phyloP scores from a whole-genome alignment of 176 grass and related monocot genomes.

The Aegilops tauschii region DNA sequence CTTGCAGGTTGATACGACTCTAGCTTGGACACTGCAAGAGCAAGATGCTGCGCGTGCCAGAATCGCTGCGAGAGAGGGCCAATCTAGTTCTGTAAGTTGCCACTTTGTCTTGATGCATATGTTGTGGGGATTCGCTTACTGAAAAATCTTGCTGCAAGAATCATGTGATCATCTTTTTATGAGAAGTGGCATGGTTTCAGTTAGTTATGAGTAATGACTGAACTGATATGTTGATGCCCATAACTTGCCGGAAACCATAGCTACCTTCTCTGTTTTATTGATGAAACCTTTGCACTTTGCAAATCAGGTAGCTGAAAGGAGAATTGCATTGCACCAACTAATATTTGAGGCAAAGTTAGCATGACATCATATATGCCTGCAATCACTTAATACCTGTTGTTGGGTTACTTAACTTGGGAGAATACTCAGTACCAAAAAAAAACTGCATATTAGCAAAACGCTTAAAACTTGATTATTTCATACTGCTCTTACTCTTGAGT shows the following conservation, averaged over 20 bases:
- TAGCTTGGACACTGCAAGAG: slow-evolving; percentile 69
- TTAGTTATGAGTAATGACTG: background rate
- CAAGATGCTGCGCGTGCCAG: slow-evolving; percentile 39
- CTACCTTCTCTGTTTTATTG: background rate
- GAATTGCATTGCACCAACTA: background rate
- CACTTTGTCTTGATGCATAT: background rate
- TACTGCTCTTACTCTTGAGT: background rate
- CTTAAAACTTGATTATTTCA: background rate
- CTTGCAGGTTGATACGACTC: slow-evolving; percentile 55
- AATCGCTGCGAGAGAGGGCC: slow-evolving; percentile 37
- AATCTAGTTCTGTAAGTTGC: slow-evolving; percentile 51
- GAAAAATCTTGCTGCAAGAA: background rate
- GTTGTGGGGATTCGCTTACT: background rate
- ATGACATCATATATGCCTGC: slow-evolving; percentile 1
- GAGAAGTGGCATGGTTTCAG: background rate
- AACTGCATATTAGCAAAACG: background rate
- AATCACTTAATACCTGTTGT: slow-evolving; percentile 7
- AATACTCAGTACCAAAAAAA: background rate
- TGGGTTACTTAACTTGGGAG: background rate
- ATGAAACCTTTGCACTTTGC: background rate
- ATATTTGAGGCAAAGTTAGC: background rate
- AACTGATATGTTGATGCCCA: slow-evolving; percentile 13
- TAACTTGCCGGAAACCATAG: background rate
- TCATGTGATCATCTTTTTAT: background rate
- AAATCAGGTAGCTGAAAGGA: background rate